Conservation (phyloP, 192 early-diverging fungal species). For the Mycoemilia scoparia region DNA sequence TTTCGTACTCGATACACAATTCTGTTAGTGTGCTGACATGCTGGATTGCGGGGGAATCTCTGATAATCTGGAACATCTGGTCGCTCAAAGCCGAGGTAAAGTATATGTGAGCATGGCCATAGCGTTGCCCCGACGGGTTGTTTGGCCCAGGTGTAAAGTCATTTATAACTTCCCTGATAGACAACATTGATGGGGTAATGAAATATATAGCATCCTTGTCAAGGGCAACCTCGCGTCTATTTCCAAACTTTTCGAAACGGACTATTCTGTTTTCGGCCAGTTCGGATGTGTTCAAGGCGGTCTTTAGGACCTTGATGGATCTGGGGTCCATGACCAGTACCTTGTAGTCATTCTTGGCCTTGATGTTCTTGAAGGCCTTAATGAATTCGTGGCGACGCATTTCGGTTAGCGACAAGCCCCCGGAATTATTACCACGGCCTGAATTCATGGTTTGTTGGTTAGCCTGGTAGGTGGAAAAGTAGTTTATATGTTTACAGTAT, state of each 20-base stretch:
- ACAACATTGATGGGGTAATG: constrained; percentile 25
- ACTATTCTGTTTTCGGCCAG: constrained; percentile 24
- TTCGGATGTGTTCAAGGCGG: constrained; percentile 18
- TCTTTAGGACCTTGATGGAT: constrained; percentile 20
- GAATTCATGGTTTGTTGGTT: too few species aligned
- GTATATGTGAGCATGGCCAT: constrained; percentile 21
- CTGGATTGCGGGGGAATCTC: constrained; percentile 12
- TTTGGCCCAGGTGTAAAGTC: constrained; percentile 8
- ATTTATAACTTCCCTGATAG: constrained; percentile 13
- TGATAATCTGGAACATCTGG: constrained; percentile 16
- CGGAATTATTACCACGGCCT: constrained; percentile 1
- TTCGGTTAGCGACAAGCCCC: neutral
- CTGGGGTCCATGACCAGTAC: constrained; percentile 26
- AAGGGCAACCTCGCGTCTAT: constrained; percentile 19
- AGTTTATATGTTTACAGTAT: too few species aligned
- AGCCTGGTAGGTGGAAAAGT: too few species aligned
- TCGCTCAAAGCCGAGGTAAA: constrained; percentile 31
- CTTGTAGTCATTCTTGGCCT: constrained; percentile 24
- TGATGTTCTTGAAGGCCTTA: constrained; percentile 22
- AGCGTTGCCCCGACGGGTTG: constrained; percentile 1
- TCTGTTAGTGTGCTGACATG: constrained; percentile 27
- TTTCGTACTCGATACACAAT: constrained; percentile 30
- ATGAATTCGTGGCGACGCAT: constrained; percentile 18
- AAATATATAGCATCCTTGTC: constrained; percentile 29
- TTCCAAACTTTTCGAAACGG: constrained; percentile 27